A percentile compares a stretch with the other conserved stretches of the same genome.
Conservation (phyloP, 805 yeast genomes). For the Metschnikowia hibisci region DNA sequence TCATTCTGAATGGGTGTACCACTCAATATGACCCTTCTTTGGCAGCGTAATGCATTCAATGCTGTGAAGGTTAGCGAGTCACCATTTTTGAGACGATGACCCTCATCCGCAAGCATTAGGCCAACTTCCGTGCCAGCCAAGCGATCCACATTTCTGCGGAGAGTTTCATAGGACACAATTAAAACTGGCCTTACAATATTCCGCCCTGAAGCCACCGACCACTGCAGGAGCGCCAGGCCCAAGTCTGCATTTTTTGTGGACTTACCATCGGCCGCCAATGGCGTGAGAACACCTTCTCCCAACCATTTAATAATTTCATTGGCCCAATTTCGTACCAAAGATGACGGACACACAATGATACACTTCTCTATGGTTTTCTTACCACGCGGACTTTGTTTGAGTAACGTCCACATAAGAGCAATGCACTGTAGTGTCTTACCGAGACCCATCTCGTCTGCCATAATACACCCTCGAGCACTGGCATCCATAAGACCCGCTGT, state of each 20-base stretch:
- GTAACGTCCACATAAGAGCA: conserved; percentile 85
- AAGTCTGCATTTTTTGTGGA: conserved; percentile 68
- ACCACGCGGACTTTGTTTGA: conserved; percentile 85
- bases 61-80: conserved; percentile 91
- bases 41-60: conserved; percentile 75
- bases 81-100: conserved; percentile 55
- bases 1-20: conserved; percentile 98
- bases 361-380: conserved; percentile 81
- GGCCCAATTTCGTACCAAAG: conserved; percentile 94
- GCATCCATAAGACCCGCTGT: conserved; percentile 82
- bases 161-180: conserved; percentile 90
- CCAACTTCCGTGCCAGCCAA: conserved; percentile 80
- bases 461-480: conserved; percentile 89
- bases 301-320: conserved; percentile 93
- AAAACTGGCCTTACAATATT: conserved; percentile 88
- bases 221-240: conserved; percentile 61
- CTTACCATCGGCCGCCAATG: conserved; percentile 91
- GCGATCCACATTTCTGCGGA: conserved; percentile 77
- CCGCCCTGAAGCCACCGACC: conserved; percentile 89
- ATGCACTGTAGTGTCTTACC: conserved; percentile 91
- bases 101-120: conserved; percentile 53
- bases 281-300: conserved; percentile 85
- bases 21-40: conserved; percentile 84
- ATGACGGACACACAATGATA: conserved; percentile 92
- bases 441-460: conserved; percentile 98